A percentile compares a stretch with the other conserved stretches of the same genome.
phyloP scores from a whole-genome alignment of 1,139 yeast species.

The Pneumocystis oryctolagi region DNA sequence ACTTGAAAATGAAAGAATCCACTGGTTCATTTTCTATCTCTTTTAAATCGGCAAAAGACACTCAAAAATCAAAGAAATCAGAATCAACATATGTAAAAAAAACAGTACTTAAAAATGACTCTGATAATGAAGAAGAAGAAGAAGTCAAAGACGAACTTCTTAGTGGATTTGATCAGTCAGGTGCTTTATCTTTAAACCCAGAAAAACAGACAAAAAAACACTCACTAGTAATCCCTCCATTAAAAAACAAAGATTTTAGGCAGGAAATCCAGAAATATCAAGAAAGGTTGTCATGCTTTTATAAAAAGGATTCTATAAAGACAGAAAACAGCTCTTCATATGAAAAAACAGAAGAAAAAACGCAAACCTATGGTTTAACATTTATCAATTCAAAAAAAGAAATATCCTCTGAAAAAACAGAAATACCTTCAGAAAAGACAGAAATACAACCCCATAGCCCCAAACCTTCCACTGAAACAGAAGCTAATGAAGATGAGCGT shows the following conservation, averaged over 20 bases:
- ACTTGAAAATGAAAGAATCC: not conserved
- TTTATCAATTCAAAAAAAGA: constrained; percentile 3
- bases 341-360: not conserved
- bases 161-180: constrained; percentile 12
- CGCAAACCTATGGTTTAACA: constrained; percentile 5
- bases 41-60: not conserved
- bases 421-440: not conserved
- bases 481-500: constrained; percentile 8
- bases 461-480: not conserved
- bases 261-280: constrained; percentile 12
- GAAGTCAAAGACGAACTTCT: constrained; percentile 7
- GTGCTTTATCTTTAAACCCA: constrained; percentile 1
- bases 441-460: not conserved
- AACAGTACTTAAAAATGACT: not conserved
- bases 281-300: constrained; percentile 5
- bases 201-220: not conserved
- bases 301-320: constrained; percentile 8
- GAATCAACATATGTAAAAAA: not conserved
- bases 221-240: constrained; percentile 11
- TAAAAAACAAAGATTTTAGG: constrained; percentile 13
- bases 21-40: not conserved
- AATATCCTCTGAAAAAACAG: not conserved
- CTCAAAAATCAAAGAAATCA: not conserved
- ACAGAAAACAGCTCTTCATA: not conserved
- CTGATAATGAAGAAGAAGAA: not conserved